These are phyloP conservation scores for Boletus subcaerulescens DNA, from an alignment of 768 basidiomycete genomes.

Conservation along the genomic window DNA sequence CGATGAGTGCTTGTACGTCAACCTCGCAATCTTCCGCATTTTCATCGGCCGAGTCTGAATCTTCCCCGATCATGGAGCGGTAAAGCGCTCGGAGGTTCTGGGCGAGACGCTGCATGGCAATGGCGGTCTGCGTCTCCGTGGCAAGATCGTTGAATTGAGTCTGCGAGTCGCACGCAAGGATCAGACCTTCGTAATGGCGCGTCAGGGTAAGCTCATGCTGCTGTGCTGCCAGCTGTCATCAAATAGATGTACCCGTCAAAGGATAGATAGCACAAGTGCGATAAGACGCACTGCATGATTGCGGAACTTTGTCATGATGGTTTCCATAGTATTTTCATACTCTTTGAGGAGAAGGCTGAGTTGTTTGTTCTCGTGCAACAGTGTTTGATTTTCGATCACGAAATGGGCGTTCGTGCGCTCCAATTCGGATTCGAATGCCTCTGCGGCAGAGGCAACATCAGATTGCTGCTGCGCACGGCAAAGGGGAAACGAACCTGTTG, in stretches of 20 bases:
- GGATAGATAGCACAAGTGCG: background rate
- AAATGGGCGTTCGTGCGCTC: conserved; percentile 88
- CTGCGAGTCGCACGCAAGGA: conserved; percentile 62
- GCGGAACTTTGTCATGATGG: conserved; percentile 94
- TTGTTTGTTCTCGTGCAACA: conserved; percentile 95
- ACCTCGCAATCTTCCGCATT: conserved; percentile 33
- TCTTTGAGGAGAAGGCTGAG: conserved; percentile 85
- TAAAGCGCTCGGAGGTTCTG: conserved; percentile 69
- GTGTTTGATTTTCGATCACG: conserved; percentile 89
- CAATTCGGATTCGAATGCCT: conserved; percentile 87
- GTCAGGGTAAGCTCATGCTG: conserved; percentile 85
- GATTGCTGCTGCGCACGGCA: conserved; percentile 7
- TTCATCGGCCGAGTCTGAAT: conserved; percentile 32
- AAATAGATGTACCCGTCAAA: conserved; percentile 6
- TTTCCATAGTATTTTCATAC: conserved; percentile 92
- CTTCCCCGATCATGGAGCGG: conserved; percentile 66
- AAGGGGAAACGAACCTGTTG: conserved; percentile 54
- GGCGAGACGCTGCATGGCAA: conserved; percentile 71
- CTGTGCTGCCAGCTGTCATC: conserved; percentile 77
- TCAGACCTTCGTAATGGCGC: conserved; percentile 84
- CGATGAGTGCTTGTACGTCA: conserved; percentile 43
- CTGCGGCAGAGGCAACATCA: conserved; percentile 41
- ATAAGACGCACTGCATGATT: conserved; percentile 72
- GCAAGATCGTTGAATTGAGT: conserved; percentile 53
- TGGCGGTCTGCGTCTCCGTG: conserved; percentile 54